Conservation (phyloP, 768 basidiomycete genomes). For the Mycena latifolia region DNA sequence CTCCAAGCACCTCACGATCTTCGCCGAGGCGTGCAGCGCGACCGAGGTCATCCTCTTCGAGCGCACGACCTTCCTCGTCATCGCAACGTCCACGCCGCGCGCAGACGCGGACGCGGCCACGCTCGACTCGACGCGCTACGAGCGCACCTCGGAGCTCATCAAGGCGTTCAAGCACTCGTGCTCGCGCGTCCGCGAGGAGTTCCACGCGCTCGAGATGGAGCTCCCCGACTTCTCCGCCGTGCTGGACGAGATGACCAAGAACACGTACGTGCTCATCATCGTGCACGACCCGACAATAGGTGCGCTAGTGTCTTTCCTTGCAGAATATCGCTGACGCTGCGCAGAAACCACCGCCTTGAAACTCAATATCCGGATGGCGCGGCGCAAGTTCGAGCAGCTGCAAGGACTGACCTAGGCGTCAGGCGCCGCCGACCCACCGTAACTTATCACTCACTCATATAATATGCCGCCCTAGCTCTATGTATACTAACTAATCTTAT, state of each 20-base stretch:
- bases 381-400: conserved; percentile 90
- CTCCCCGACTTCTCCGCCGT: conserved; percentile 88
- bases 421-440: too few species aligned
- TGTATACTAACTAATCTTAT: too few species aligned
- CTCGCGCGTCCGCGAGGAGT: conserved; percentile 86
- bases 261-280: conserved; percentile 93
- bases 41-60: conserved; percentile 97
- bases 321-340: conserved; percentile 22
- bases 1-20: conserved; percentile 86
- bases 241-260: conserved; percentile 91
- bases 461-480: too few species aligned
- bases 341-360: conserved; percentile 89
- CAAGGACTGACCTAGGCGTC: conserved; percentile 61
- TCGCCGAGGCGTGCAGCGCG: conserved; percentile 89
- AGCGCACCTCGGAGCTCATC: conserved; percentile 92
- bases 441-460: too few species aligned
- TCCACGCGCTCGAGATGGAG: conserved; percentile 89
- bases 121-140: conserved; percentile 80
- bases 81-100: conserved; percentile 79
- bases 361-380: conserved; percentile 89
- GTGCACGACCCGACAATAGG: conserved; percentile 92
- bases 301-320: conserved; percentile 46
- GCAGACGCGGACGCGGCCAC: conserved; percentile 56
- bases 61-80: conserved; percentile 97
- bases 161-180: conserved; percentile 96